A percentile compares a stretch with the other conserved stretches of the same genome.
phyloP scores from a whole-genome alignment of 495 filamentous ascomycete genomes.

The Extremus antarcticus region DNA sequence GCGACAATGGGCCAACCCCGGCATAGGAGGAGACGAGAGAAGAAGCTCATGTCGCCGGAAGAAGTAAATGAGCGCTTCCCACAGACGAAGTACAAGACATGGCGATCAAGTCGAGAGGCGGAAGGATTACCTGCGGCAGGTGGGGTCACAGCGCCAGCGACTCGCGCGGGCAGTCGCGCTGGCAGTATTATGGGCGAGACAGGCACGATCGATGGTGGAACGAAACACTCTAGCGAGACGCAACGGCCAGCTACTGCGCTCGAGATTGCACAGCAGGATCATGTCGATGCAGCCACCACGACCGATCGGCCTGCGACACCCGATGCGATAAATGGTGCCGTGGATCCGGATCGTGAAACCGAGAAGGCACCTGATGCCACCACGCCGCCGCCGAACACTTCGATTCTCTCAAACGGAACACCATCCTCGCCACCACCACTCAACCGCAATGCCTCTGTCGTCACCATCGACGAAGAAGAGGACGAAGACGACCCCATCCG shows the following conservation, averaged over 20 bases:
- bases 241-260: slow-evolving; percentile 21
- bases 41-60: slow-evolving; percentile 97
- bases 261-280: slow-evolving; percentile 22
- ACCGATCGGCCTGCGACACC: neutral
- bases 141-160: slow-evolving; percentile 68
- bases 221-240: slow-evolving; percentile 23
- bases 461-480: slow-evolving; percentile 38
- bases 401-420: neutral
- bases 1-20: slow-evolving; percentile 59
- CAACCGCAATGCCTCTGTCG: slow-evolving; percentile 1
- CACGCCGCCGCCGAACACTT: neutral
- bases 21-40: slow-evolving; percentile 78
- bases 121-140: slow-evolving; percentile 76
- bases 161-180: slow-evolving; percentile 44
- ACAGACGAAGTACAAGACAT: slow-evolving; percentile 88
- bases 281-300: slow-evolving; percentile 10
- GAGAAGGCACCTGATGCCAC: neutral
- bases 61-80: slow-evolving; percentile 98
- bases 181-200: slow-evolving; percentile 49
- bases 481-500: slow-evolving; percentile 83
- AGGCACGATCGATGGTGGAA: slow-evolving; percentile 28
- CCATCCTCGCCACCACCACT: neutral
- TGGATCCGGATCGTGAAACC: slow-evolving; percentile 8
- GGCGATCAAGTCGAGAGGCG: slow-evolving; percentile 71
- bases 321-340: neutral